Base-by-base conservation (phyloP, 2,329 filamentous ascomycete species). In the Ascochyta rabiei region DNA sequence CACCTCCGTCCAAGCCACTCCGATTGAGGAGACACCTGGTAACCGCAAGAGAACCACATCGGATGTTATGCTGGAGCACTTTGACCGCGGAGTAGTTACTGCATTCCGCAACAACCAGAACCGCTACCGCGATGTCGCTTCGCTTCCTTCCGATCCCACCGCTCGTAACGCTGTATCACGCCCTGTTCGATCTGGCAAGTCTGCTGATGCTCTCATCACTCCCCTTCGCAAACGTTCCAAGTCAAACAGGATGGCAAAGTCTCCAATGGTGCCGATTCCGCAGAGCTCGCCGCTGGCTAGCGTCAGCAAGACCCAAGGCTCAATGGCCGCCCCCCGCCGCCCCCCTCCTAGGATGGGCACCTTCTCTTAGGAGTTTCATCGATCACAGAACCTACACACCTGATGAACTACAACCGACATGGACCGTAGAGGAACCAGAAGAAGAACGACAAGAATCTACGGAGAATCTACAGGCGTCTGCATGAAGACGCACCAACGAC, bases 61-160 rank as follows among this genome's bases (percentile, higher is more conserved):
- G 3, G 74, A 75, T 55, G 67, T 65, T 18, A 75, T 76, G 70
- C 71, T 76, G 7, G 69, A 75, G 51, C 74, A 76, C 45, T 75
- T 73, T 74, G 77, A 60, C 44, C 89, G 88, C 9, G 82, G 82
- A 26, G 80, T 73, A 12, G 71, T 76, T 13, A 75, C 71, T 34
- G 73, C 74, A 10, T 76, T 76, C 63, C 69, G 74, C 26, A 74
- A 73, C 55, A 75, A 76, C 33, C 74, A 76, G 44, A 75, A 70
- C 41, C 68, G 72, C 19, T 75, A 71, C 45, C 71, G 73, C 42
- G 72, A 75, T 53, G 63, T 75, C 16, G 68, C 74, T 18, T 70
- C 71, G 38, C 68, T 75, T 38, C 73, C 73, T 24, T 67, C 71
- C 10, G 72, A 75, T 44, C 73, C 72, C 15, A 68, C 68, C 28